phyloP scores from a whole-genome alignment of 2,329 filamentous ascomycete genomes.

The Calonectria honghensis region DNA sequence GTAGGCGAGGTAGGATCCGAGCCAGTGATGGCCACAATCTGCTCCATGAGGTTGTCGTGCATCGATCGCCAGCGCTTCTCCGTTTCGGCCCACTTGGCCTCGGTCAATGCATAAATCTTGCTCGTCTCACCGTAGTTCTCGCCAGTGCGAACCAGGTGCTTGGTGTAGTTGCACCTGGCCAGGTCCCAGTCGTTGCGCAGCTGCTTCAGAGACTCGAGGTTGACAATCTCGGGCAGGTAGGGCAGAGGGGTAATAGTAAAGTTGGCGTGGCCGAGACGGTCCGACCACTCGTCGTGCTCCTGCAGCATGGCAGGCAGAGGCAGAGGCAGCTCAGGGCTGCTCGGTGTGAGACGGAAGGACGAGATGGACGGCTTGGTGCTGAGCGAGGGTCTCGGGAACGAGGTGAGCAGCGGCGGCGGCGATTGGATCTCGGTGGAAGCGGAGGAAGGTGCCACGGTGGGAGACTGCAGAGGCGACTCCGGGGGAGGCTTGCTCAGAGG shows the following conservation, averaged over 20 bases:
- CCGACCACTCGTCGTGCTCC: slow-evolving; percentile 87
- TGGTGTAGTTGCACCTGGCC: slow-evolving; percentile 90
- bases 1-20: slow-evolving; percentile 53
- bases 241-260: slow-evolving; percentile 91
- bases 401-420: slow-evolving; percentile 69
- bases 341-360: slow-evolving; percentile 80
- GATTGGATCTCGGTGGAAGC: slow-evolving; percentile 62
- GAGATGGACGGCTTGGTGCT: slow-evolving; percentile 86
- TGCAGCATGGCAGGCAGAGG: slow-evolving; percentile 80
- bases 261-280: slow-evolving; percentile 92
- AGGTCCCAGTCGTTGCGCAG: slow-evolving; percentile 88
- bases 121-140: slow-evolving; percentile 95
- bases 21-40: slow-evolving; percentile 64
- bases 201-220: slow-evolving; percentile 74
- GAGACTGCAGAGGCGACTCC: slow-evolving; percentile 90
- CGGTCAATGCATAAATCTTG: slow-evolving; percentile 89
- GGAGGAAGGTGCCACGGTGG: slow-evolving; percentile 79
- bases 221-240: slow-evolving; percentile 80
- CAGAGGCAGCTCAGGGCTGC: slow-evolving; percentile 74
- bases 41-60: slow-evolving; percentile 78
- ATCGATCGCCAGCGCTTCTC: slow-evolving; percentile 83
- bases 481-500: slow-evolving; percentile 73
- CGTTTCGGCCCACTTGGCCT: slow-evolving; percentile 90
- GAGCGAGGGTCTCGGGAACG: slow-evolving; percentile 75
- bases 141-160: slow-evolving; percentile 89